Evolutionary conservation across 1,284 basidiomycete species (phyloP), one percentile per base, ranked within the genome.

Genomic region (Apiotrichum brassicae): DNA sequence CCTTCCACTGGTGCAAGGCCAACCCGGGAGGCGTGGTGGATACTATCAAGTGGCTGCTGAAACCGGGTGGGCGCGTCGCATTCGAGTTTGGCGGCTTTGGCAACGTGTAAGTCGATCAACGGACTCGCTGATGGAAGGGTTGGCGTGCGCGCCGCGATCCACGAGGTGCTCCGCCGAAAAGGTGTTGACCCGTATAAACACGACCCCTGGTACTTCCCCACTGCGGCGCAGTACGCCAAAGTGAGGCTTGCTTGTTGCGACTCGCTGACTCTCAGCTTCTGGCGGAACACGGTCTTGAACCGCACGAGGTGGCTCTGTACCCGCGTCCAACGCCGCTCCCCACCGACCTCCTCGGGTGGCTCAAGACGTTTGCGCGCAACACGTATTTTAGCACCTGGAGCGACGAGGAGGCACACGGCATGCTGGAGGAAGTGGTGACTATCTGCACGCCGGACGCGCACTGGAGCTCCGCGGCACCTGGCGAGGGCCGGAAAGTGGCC

Each of bases 141-240:
- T 23, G 85, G 84, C 3, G 70, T 88, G 13, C 74, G 86, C 44
- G 70, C 74, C 11, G 80, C 81, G 1, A 62, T 91, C 6, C 77
- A 87, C 58, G 64, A 76, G 12, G 81, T 78, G 0, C 66, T 84
- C 32, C 72, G 70, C 43, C 70, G 71, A n/a, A 75, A 77, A 18
- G 84, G 84, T 0, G 69, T 81, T 42, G 76, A 88, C 62, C 80
- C 85, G 5, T 63, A 69, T 3, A 58, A 68, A 7, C 65, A 81
- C 32, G 87, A 91, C 63, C 87, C 87, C 0, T 91, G 86, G 86
- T 88, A 82, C 71, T 90, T 87, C 62, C 87, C 88, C 1, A 83
- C 83, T 0, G 75, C 76, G 4, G 76, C 78, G 34, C 80, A 84
- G 54, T 88, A 90, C 66, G 70, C 66, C 26, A 71, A 74, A 60